Evolutionary conservation across 805 yeast genomes (phyloP), one percentile per base, ranked within the genome.

Genomic region (Cyberlindnera xylosilytica): DNA sequence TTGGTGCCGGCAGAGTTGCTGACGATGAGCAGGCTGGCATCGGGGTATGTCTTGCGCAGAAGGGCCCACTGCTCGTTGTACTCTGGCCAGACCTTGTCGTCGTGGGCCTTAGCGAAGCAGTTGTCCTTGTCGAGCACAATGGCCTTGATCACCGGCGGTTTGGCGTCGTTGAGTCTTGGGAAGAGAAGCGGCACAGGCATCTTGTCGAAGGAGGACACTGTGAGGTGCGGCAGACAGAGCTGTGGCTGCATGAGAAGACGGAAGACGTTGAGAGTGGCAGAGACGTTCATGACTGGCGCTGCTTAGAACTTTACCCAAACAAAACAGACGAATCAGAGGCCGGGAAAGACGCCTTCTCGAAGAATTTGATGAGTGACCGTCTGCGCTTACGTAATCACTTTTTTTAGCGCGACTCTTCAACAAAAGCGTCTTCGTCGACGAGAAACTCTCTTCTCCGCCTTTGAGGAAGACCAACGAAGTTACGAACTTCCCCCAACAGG

Each of bases 81-180:
- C 2, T 67, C 85, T 0, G 86, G 88, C 86, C 87, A 89, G 1
- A 91, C 85, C 45, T 78, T 74, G 46, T 82, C 84, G 46, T 80
- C 85, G 42, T 87, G 85, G 27, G 90, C 90, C 45, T 76, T 74
- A 5, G 99, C 95, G 60, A 93, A 86, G 58, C 98, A 91, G 62
- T 93, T 93, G 64, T 93, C 99, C 61, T 93, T 93, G 58, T 93
- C 99, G 20, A 93, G 68, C 0, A 93, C 91, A 2, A 90, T 73
- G 0, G 89, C 95, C 55, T 78, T 82, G 44, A 87, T 83, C 5
- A 53, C 53, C 36, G 64, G 43, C 45, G 54, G 39, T 5, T 9
- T 20, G 20, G 20, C 18, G 1, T 60, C 38, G 41, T n/a, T n/a
- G n/a, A 49, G 30, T 12, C 32, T 3, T 71, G 38, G 70, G 19